Conservation (phyloP, 495 filamentous ascomycete species). For the Astrothelium macrocarpum region DNA sequence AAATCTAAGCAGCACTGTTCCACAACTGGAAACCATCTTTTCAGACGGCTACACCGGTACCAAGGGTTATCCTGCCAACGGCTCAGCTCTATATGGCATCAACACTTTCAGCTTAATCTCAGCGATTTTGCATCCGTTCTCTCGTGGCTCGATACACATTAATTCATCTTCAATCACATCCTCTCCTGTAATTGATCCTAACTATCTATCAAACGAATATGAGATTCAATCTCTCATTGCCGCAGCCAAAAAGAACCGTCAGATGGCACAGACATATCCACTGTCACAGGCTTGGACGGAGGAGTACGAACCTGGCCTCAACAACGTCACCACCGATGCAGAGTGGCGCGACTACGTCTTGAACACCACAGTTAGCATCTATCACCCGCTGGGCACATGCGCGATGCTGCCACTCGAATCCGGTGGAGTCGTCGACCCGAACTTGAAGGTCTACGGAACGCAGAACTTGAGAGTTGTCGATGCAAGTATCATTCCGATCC, state of each 20-base stretch:
- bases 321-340: constrained; percentile 11
- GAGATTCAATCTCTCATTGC: constrained; percentile 11
- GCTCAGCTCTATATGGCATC: constrained; percentile 10
- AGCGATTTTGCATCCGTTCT: constrained; percentile 16
- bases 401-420: constrained; percentile 40
- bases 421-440: constrained; percentile 26
- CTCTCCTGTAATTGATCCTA: constrained; percentile 12
- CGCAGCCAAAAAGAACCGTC: constrained; percentile 14
- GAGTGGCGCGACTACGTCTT: constrained; percentile 12
- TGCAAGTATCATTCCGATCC: constrained; percentile 20
- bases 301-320: constrained; percentile 15
- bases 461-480: constrained; percentile 21
- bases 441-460: constrained; percentile 20
- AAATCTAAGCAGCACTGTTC: constrained; percentile 9
- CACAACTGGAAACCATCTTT: constrained; percentile 22
- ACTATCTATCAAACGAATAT: constrained; percentile 14
- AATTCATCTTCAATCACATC: constrained; percentile 1
- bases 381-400: constrained; percentile 42
- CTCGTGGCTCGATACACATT: constrained; percentile 18
- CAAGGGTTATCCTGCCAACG: constrained; percentile 16
- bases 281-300: neutral
- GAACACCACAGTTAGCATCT: constrained; percentile 11
- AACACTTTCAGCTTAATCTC: constrained; percentile 18
- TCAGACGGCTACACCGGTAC: constrained; percentile 20
- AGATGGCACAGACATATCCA: constrained; percentile 11